Evolutionary conservation across 305 asterid species (phyloP).

Genomic region (Solanum chacoense): DNA sequence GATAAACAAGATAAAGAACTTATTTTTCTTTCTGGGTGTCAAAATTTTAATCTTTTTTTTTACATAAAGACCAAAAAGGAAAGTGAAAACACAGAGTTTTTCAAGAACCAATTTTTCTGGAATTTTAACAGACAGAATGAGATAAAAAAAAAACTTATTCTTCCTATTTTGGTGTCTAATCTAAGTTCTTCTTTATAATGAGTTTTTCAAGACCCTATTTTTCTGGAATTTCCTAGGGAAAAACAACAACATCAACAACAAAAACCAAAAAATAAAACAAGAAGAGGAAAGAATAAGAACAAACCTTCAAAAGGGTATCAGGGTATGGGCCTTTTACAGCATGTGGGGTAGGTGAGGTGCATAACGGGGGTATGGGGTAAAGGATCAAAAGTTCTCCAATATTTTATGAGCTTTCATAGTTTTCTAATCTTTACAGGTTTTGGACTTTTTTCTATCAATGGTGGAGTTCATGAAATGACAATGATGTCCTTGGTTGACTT

Average conservation of each 20-base stretch:
- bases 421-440: not conserved
- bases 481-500: not conserved
- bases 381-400: not conserved
- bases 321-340: not conserved
- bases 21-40: no score
- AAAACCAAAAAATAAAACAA: not conserved
- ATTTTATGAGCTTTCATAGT: not conserved
- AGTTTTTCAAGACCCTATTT: not conserved
- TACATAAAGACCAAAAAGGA: not conserved
- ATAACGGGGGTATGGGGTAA: not conserved
- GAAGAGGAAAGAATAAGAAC: not conserved
- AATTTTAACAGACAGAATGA: not conserved
- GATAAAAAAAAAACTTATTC: not conserved
- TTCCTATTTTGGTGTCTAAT: not conserved
- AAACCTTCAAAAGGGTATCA: not conserved
- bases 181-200: not conserved
- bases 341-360: not conserved
- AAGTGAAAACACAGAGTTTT: not conserved
- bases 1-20: not conserved
- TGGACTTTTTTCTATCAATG: not conserved
- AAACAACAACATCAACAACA: not conserved
- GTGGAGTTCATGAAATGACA: not conserved
- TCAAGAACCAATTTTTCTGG: not conserved
- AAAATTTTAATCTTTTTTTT: not conserved
- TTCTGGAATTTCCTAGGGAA: not conserved